Base-by-base conservation (phyloP, 2,329 filamentous ascomycete species). In the Penicillium sp. region DNA sequence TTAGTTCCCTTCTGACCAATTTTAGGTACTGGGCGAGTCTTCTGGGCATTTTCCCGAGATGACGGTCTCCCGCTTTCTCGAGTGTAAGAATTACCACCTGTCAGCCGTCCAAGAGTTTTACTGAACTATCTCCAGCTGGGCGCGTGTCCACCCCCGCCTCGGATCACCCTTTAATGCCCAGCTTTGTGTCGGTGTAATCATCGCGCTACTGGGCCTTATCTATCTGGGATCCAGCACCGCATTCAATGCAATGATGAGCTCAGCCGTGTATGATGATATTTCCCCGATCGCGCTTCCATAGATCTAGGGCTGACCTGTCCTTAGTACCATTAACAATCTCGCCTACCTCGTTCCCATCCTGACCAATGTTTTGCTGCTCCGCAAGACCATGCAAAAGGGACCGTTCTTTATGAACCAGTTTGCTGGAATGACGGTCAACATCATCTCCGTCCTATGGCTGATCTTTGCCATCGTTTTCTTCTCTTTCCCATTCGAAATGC, bases 221-320 rank as follows among this genome's bases (percentile, higher is more conserved):
- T 88, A 88, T 51, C 77, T 89, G 1, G 86, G 82, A n/a, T 84
- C 77, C 31, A 80, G 75, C 2, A 85, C 84, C 0, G 86, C 87
- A 0, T 89, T 89, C 68, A 81, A 82, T 42, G 84, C 85, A 0
- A 69, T 70, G 68, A 63, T 70, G 51, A 47, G 56, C 41, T 61
- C 57, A 0, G 53, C 62, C 9, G 60, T 63, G 60, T 61, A 54
- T 13, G 49, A 38, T 18, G 25, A 0, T 31, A 22, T 14, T 42
- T 9, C n/a, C 9, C 42, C 30, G 3, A n/a, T 18, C 8, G 36
- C 9, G 7, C 25, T 11, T 10, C 18, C 28, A 38, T 44, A 16
- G 3, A 3, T 3, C 10, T 9, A 13, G 10, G 13, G 16, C 42
- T 48, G 13, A 46, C 14, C 30, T 31, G 22, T 8, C 18, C 13